Conservation (phyloP, 78 protist genomes). For the Protostelium mycophagum region DNA sequence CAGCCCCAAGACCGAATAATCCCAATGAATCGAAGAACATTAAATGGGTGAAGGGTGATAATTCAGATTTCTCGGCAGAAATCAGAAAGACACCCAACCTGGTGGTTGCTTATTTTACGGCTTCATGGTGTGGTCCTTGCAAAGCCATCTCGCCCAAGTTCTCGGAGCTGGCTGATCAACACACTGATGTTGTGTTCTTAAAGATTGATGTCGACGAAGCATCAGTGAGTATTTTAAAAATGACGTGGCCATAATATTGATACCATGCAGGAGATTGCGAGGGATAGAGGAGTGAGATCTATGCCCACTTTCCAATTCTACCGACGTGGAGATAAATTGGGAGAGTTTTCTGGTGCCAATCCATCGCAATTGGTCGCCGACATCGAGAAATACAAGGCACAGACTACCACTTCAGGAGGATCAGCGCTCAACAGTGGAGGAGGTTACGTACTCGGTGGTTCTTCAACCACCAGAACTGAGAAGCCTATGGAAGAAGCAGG, state of each 20-base stretch:
- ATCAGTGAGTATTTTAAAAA: slow-evolving; percentile 24
- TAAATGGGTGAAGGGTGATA: neutral
- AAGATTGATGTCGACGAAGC: slow-evolving; percentile 73
- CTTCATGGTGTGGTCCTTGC: slow-evolving; percentile 73
- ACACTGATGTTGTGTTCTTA: slow-evolving; percentile 55
- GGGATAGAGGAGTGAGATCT: slow-evolving; percentile 28
- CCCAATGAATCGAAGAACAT: neutral
- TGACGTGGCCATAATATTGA: neutral
- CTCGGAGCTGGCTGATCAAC: slow-evolving; percentile 19
- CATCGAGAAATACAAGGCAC: neutral
- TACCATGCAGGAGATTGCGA: slow-evolving; percentile 31
- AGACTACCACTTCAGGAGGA: neutral
- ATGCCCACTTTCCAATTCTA: slow-evolving; percentile 76
- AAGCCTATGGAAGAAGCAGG: too few relatives aligned
- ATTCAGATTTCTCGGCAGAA: neutral
- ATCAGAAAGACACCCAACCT: neutral
- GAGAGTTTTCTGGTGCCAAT: slow-evolving; percentile 14
- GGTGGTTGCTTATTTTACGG: neutral
- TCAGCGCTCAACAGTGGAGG: neutral
- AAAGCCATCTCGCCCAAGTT: slow-evolving; percentile 54
- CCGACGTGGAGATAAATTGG: slow-evolving; percentile 8
- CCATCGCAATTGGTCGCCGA: neutral
- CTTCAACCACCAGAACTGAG: too few relatives aligned
- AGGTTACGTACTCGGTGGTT: neutral
- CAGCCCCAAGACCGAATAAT: neutral